Base-by-base conservation (phyloP, 2,329 filamentous ascomycete species). In the Cladophialophora chaetospira region DNA sequence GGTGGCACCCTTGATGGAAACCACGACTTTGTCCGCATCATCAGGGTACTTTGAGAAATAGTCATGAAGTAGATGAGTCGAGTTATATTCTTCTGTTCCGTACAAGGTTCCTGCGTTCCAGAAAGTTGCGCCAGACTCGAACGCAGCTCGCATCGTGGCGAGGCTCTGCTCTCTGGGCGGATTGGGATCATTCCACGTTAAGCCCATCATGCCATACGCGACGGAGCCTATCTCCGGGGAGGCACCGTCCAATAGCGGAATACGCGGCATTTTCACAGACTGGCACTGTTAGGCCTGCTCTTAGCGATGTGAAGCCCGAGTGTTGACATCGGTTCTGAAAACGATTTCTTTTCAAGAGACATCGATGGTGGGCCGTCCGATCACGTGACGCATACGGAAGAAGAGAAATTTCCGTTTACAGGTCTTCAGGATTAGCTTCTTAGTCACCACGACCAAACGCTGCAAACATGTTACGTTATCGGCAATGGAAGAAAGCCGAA, bases 41-140 rank as follows among this genome's bases (percentile, higher is more conserved):
- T 86, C 81, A 1, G 86, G 85, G 67, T 87, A 81, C 59, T 79
- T 77, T 29, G 75, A 75, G 66, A 88, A 87, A 72, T 88, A 88
- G 17, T 76, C 73, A 58, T 81, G 78, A 28, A 88, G 70, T 10
- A 88, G 71, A 26, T 80, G 78, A 64, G 85, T 69, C 2, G 78
- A 82, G 72, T 87, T 86, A 66, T 76, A 77, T 15, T 81, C 75
- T 1, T 79, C 67, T 0, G 70, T 78, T 0, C 86, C 85, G 71
- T 89, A 88, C 67, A 87, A 80, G 66, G 87, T 82, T 59, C 77
- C 84, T 31, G 75, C 83, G 64, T 86, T 87, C 83, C 84, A 87
- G 63, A 78, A 73, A 56, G 76, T 76, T 53, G 74, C 72, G 36
- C 77, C 75, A 1, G 70, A 64, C 29, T 72, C 70, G 19, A 85